phyloP scores from a whole-genome alignment of 2,329 filamentous ascomycete species.

The Diaporthe helianthi region DNA sequence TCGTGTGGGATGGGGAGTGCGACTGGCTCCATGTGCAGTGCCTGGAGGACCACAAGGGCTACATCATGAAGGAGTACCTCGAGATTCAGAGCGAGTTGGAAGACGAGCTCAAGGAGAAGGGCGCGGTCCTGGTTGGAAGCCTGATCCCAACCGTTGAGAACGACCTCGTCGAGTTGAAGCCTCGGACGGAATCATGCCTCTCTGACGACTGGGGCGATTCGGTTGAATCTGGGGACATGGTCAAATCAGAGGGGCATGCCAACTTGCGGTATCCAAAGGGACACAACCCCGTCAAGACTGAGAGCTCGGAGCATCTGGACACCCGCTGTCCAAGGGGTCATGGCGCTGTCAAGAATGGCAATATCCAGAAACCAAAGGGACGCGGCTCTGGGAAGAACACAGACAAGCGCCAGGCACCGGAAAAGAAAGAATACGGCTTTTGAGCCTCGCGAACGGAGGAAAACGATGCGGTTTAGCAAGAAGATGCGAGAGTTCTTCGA shows the following conservation, averaged over 20 bases:
- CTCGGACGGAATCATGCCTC: background rate
- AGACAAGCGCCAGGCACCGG: background rate
- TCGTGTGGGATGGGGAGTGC: constrained; percentile 37
- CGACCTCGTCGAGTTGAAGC: background rate
- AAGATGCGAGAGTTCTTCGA: background rate
- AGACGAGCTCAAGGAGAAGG: constrained; percentile 47
- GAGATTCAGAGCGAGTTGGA: constrained; percentile 13
- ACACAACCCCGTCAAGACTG: background rate
- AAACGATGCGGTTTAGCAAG: background rate
- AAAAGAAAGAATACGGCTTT: background rate
- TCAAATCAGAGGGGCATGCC: background rate
- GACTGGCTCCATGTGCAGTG: constrained; percentile 25
- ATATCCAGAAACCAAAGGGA: background rate
- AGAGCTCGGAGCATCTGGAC: too few species aligned
- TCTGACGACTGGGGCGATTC: background rate
- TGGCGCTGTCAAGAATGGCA: background rate
- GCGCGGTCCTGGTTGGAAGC: background rate
- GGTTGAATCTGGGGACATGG: background rate
- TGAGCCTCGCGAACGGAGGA: background rate
- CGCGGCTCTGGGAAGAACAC: background rate
- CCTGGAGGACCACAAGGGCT: constrained; percentile 15
- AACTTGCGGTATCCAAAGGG: background rate
- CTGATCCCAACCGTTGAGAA: background rate
- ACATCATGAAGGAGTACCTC: constrained; percentile 15
- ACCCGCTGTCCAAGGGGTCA: background rate